Evolutionary conservation across 257 asterid genomes (phyloP).

Genomic region (Penstemon barbatus): DNA sequence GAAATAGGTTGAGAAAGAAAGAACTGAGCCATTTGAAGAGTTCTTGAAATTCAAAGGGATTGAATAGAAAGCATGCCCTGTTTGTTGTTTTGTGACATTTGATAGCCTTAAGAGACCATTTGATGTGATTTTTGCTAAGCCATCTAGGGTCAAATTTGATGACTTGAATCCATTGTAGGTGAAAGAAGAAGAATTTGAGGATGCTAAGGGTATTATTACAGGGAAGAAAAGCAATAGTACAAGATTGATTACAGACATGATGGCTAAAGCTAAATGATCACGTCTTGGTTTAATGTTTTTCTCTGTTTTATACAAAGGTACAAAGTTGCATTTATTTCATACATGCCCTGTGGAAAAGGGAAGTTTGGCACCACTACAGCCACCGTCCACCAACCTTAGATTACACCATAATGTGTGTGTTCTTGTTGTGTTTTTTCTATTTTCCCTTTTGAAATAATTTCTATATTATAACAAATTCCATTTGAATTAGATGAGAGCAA

Average conservation of each 20-base stretch:
- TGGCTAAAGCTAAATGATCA: constrained; percentile 21
- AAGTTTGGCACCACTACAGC: not conserved
- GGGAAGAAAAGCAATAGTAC: constrained; percentile 9
- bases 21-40: constrained; percentile 30
- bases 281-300: not conserved
- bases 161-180: constrained; percentile 52
- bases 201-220: constrained; percentile 9
- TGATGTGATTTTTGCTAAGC: constrained; percentile 43
- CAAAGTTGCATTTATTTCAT: constrained; percentile 8
- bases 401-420: not conserved
- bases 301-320: not conserved
- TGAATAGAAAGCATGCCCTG: constrained; percentile 60
- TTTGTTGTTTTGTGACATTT: constrained; percentile 38
- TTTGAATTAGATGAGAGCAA: not conserved
- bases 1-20: constrained; percentile 58
- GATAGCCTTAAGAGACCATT: constrained; percentile 52
- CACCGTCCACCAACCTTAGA: not conserved
- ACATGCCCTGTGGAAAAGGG: constrained; percentile 14
- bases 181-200: constrained; percentile 33
- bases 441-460: not conserved
- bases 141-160: constrained; percentile 50
- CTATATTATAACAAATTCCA: not conserved
- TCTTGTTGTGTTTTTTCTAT: not conserved
- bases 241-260: constrained; percentile 38
- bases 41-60: constrained; percentile 49